Conservation (phyloP, 805 yeast genomes). For the Yamadazyma nakazawae region DNA sequence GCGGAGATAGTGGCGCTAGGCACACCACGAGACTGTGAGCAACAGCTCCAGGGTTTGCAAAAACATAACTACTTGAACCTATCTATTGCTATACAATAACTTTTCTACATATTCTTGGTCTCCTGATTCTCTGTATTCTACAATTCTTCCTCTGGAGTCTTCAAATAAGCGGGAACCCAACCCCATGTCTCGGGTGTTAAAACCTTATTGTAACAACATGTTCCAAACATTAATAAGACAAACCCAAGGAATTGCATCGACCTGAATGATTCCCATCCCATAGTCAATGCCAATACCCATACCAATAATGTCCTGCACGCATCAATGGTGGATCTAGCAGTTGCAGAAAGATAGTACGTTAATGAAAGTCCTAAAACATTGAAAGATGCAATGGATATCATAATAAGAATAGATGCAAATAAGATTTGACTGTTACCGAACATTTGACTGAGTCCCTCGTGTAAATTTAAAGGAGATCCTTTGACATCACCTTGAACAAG, state of each 20-base stretch:
- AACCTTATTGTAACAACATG: conserved; percentile 70
- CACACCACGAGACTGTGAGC: too few species aligned
- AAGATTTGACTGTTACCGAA: conserved; percentile 43
- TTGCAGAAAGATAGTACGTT: conserved; percentile 65
- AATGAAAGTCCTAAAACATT: conserved; percentile 71
- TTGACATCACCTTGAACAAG: conserved; percentile 33
- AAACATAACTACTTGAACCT: too few species aligned
- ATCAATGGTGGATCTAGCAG: conserved; percentile 76
- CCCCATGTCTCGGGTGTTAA: conserved; percentile 48
- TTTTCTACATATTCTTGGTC: too few species aligned
- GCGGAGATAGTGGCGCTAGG: too few species aligned
- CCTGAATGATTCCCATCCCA: conserved; percentile 76
- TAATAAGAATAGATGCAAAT: conserved; percentile 55
- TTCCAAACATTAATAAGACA: conserved; percentile 61
- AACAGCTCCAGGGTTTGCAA: too few species aligned
- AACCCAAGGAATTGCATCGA: conserved; percentile 66
- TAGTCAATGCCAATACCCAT: conserved; percentile 63
- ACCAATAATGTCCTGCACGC: conserved; percentile 72
- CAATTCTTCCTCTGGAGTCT: conserved; percentile 18
- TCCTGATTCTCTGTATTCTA: not conserved
- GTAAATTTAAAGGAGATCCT: conserved; percentile 54
- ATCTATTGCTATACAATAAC: too few species aligned
- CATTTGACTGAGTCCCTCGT: conserved; percentile 48
- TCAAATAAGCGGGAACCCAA: conserved; percentile 47
- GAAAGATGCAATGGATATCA: conserved; percentile 70